These are phyloP conservation scores for Dacryopinax primogenitus DNA, from an alignment of 768 basidiomycete genomes.

Conservation along the genomic window DNA sequence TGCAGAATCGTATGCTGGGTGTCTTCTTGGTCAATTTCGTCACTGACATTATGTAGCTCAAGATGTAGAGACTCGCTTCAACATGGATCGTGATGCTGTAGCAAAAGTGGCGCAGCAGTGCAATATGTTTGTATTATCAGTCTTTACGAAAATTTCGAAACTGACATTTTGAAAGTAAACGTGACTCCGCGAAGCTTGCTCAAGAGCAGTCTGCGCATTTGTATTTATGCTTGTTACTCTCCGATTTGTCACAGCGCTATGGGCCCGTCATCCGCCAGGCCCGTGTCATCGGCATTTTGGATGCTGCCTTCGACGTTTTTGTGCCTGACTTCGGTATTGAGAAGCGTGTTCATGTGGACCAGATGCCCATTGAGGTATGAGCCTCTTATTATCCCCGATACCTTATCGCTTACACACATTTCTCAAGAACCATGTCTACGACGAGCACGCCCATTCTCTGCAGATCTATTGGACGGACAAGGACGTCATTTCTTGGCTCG, in stretches of 20 bases:
- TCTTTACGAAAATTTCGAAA: background rate
- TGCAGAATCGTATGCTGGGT: conserved; percentile 37
- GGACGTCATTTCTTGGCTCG: conserved; percentile 90
- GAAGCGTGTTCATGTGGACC: conserved; percentile 96
- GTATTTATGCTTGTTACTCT: conserved; percentile 86
- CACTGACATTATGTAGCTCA: conserved; percentile 10
- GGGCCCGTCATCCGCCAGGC: conserved; percentile 92
- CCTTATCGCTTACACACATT: background rate
- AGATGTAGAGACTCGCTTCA: conserved; percentile 73
- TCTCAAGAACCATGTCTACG: conserved; percentile 79
- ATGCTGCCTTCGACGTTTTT: conserved; percentile 92
- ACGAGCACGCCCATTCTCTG: conserved; percentile 83
- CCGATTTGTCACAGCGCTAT: conserved; percentile 86
- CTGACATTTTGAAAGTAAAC: conserved; percentile 44
- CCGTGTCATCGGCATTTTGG: conserved; percentile 90
- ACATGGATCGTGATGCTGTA: conserved; percentile 94
- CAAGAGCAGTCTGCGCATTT: conserved; percentile 95
- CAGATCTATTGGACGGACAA: conserved; percentile 93
- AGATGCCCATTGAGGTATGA: conserved; percentile 93
- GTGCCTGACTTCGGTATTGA: conserved; percentile 97
- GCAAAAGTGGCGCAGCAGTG: conserved; percentile 97
- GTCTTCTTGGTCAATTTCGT: background rate
- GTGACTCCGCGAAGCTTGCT: conserved; percentile 79
- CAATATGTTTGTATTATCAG: conserved; percentile 57
- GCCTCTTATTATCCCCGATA: background rate